A percentile compares a stretch with the other conserved stretches of the same genome.
phyloP scores from a whole-genome alignment of 371 early-diverging fungal genomes.

The Chytridiales sp. region DNA sequence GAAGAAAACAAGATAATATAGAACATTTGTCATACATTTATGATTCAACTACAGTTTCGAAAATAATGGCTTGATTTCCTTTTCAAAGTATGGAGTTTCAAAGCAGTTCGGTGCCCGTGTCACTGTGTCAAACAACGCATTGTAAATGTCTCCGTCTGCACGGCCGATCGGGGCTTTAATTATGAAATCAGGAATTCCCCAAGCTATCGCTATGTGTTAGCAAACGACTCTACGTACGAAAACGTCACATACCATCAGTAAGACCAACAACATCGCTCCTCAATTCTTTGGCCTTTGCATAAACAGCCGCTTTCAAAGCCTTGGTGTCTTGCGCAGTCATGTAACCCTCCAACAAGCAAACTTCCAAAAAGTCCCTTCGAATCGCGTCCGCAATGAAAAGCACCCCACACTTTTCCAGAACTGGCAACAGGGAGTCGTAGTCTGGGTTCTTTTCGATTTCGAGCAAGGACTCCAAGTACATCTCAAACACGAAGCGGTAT shows the following conservation, averaged over 20 bases:
- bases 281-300: slow-evolving; percentile 44
- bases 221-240: background rate
- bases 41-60: background rate
- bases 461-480: background rate
- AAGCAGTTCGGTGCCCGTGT: slow-evolving; percentile 12
- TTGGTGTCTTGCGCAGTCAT: slow-evolving; percentile 3
- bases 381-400: slow-evolving; percentile 27
- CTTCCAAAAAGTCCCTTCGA: slow-evolving; percentile 5
- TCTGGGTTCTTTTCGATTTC: background rate
- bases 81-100: slow-evolving; percentile 19
- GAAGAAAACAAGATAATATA: too few relatives aligned
- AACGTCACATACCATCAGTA: slow-evolving; percentile 41
- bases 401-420: slow-evolving; percentile 16
- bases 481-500: slow-evolving; percentile 3
- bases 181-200: slow-evolving; percentile 63
- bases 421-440: background rate
- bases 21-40: too few relatives aligned
- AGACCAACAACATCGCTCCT: slow-evolving; percentile 62
- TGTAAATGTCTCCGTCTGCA: slow-evolving; percentile 64
- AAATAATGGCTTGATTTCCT: slow-evolving; percentile 22
- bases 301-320: slow-evolving; percentile 1
- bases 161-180: slow-evolving; percentile 67
- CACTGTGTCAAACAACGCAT: slow-evolving; percentile 24
- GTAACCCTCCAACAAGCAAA: slow-evolving; percentile 4
- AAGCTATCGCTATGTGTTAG: slow-evolving; percentile 33